Percentiles rank a stretch among this genome's conserved stretches.
Evolutionary conservation across 805 yeast species (phyloP).

Genomic region (Candida maris): DNA sequence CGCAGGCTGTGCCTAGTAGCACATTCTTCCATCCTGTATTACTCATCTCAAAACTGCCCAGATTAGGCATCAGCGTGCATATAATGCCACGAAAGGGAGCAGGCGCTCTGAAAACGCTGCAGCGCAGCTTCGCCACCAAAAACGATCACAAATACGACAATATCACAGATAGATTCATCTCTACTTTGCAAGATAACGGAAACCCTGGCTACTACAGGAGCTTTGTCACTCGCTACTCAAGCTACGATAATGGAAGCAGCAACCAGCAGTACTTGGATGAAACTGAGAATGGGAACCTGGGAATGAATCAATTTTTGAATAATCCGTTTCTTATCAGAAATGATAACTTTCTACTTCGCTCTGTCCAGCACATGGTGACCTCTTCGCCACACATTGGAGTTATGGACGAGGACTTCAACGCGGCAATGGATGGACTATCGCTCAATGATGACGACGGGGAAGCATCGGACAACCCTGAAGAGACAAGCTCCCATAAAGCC

Average conservation of each 20-base stretch:
- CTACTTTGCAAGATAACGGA: constrained; percentile 20
- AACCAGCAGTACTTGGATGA: constrained; percentile 7
- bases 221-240: constrained; percentile 9
- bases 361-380: constrained; percentile 8
- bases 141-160: constrained; percentile 19
- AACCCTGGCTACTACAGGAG: constrained; percentile 23
- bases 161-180: constrained; percentile 27
- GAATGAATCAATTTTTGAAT: constrained; percentile 2
- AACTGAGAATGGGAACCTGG: constrained; percentile 9
- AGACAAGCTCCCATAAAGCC: constrained; percentile 29
- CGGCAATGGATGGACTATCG: constrained; percentile 11
- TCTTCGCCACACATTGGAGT: constrained; percentile 8
- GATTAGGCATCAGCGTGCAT: too few relatives aligned
- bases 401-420: constrained; percentile 8
- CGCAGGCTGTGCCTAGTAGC: too few relatives aligned
- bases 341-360: constrained; percentile 19
- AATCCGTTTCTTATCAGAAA: constrained; percentile 20
- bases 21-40: too few relatives aligned
- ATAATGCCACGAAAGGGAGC: constrained; percentile 1
- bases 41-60: too few relatives aligned
- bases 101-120: constrained; percentile 8
- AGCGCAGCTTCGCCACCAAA: constrained; percentile 19
- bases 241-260: constrained; percentile 6
- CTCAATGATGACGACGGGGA: constrained; percentile 8
- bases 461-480: constrained; percentile 5